Conservation (phyloP, 805 yeast species). For the Kodamaea nitidulidarum region DNA sequence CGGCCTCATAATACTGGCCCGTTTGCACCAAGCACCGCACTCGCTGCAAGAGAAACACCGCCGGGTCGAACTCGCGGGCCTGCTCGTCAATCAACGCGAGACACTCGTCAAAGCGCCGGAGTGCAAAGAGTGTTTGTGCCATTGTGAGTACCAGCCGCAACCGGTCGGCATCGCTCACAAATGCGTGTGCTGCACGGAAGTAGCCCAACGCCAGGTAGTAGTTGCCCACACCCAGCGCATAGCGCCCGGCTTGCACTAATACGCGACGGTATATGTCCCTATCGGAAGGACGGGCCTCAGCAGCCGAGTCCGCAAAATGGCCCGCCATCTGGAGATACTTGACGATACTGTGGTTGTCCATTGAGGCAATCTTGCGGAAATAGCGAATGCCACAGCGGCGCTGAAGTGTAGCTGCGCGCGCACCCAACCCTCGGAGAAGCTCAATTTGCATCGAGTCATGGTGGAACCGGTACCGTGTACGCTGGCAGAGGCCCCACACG, state of each 20-base stretch:
- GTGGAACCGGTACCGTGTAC: conserved; percentile 34
- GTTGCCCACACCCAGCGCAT: conserved; percentile 43
- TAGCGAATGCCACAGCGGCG: conserved; percentile 42
- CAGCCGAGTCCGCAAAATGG: conserved; percentile 35
- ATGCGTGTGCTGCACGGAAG: conserved; percentile 31
- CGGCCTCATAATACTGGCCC: conserved; percentile 27
- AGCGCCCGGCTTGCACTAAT: conserved; percentile 41
- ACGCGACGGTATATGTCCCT: conserved; percentile 33
- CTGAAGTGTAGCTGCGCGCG: conserved; percentile 30
- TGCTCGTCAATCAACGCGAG: conserved; percentile 31
- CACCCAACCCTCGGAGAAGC: conserved; percentile 24
- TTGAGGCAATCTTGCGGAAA: conserved; percentile 20
- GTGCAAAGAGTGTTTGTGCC: conserved; percentile 26
- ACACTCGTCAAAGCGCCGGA: conserved; percentile 31
- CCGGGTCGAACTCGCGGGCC: conserved; percentile 23
- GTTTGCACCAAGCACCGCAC: conserved; percentile 34
- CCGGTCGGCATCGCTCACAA: conserved; percentile 19
- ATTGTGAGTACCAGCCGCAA: conserved; percentile 27
- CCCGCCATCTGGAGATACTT: conserved; percentile 35
- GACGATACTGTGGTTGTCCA: conserved; percentile 14
- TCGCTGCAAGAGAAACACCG: conserved; percentile 32
- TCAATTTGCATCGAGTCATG: conserved; percentile 39
- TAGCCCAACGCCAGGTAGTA: conserved; percentile 38
- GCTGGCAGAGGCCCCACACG: conserved; percentile 32
- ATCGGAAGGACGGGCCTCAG: conserved; percentile 33